These are phyloP conservation scores for Bacterosira constricta DNA, from an alignment of 108 stramenopile species.

Conservation along the genomic window DNA sequence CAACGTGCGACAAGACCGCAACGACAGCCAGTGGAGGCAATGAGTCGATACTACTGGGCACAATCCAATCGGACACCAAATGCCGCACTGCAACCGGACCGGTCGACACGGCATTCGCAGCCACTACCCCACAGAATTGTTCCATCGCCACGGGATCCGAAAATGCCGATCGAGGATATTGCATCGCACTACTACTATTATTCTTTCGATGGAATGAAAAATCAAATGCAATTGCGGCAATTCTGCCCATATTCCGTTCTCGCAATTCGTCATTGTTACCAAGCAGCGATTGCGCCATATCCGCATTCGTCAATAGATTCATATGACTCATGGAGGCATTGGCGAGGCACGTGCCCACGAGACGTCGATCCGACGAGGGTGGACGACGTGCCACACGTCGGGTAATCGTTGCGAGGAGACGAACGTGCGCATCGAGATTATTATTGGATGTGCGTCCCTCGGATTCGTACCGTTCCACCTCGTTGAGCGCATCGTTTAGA, in stretches of 20 bases:
- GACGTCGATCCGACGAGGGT: conserved; percentile 53
- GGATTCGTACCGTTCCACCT: conserved; percentile 69
- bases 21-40: conserved; percentile 57
- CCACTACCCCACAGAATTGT: conserved; percentile 67
- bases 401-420: conserved; percentile 71
- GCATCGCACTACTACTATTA: neutral
- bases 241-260: conserved; percentile 77
- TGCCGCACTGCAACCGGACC: conserved; percentile 66
- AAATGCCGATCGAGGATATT: conserved; percentile 51
- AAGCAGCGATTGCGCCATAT: conserved; percentile 51
- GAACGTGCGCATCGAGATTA: conserved; percentile 56
- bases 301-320: conserved; percentile 22
- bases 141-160: conserved; percentile 73
- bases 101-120: conserved; percentile 76
- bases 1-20: conserved; percentile 57
- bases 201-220: conserved; percentile 44
- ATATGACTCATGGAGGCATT: conserved; percentile 61
- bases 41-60: conserved; percentile 57
- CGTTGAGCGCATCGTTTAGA: conserved; percentile 78
- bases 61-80: conserved; percentile 76
- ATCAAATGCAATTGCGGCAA: conserved; percentile 78
- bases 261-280: conserved; percentile 68
- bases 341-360: conserved; percentile 65
- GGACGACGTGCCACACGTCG: conserved; percentile 71
- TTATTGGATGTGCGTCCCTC: neutral